A percentile compares a stretch with the other conserved stretches of the same genome.
phyloP scores from a whole-genome alignment of 1,284 basidiomycete species.

The Porodaedalea pini region DNA sequence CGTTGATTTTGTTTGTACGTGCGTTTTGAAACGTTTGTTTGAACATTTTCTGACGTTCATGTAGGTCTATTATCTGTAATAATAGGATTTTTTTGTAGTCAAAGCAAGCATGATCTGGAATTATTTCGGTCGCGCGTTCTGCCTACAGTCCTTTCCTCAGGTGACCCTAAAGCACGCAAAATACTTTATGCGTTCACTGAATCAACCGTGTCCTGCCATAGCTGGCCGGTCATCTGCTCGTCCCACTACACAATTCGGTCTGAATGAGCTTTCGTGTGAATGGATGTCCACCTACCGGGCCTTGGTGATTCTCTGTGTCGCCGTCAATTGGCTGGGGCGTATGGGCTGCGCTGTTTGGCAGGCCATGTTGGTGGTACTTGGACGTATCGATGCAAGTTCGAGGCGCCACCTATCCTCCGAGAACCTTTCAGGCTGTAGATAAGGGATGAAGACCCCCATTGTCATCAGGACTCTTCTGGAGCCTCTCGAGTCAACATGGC shows the following conservation, averaged over 20 bases:
- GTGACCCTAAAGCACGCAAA: not conserved
- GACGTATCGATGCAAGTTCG: too few species aligned
- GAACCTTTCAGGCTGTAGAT: too few species aligned
- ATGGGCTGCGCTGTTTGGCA: too few species aligned
- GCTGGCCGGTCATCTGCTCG: not conserved
- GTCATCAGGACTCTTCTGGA: not conserved
- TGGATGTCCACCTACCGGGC: not conserved
- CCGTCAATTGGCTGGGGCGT: not conserved
- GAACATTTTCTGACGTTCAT: too few species aligned
- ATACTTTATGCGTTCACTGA: slow-evolving; percentile 4
- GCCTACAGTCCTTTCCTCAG: not conserved
- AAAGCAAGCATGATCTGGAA: too few species aligned
- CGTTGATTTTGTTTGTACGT: too few species aligned
- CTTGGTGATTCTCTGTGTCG: not conserved
- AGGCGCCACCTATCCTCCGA: too few species aligned
- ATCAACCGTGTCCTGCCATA: not conserved
- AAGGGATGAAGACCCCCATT: not conserved
- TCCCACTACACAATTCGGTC: not conserved
- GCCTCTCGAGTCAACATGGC: not conserved
- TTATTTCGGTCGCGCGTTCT: too few species aligned
- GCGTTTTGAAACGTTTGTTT: too few species aligned
- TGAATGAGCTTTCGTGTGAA: not conserved
- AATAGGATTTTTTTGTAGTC: too few species aligned
- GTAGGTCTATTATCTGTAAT: too few species aligned
- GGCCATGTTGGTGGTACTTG: too few species aligned